Evolutionary conservation across 2,329 filamentous ascomycete genomes (phyloP), one percentile per base, ranked within the genome.

Genomic region (Apiospora koreana): DNA sequence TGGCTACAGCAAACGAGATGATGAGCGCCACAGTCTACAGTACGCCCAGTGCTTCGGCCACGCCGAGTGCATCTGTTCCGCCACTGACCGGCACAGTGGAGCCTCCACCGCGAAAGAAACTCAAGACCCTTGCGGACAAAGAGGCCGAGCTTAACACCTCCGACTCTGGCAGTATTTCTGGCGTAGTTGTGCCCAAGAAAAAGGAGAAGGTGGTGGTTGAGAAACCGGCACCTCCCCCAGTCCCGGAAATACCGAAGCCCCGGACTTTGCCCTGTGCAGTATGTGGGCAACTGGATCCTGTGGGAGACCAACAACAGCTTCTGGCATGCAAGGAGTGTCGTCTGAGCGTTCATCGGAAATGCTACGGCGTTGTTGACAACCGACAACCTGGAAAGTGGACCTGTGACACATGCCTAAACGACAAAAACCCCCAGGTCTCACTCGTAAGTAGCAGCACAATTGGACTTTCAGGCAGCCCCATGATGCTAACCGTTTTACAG

Each of bases 331-430:
- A 90, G 66, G 94, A 97, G 77, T 99, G 96, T 80, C 92, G 94
- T 68, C 83, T 99, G 80, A 94, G 94, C 3, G 95, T 98, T 31
- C 96, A 99, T 81, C 92, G 93, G 69, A 90, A 90, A 72, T 99
- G 96, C 81, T 99, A 98, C 78, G 96, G 96, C n/a, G 87, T 98
- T 42, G 74, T 88, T 48, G 89, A 92, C 64, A 90, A 92, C 70
- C 89, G 93, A 54, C 87, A 86, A 69, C 87, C 89, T 42, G 88
- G 87, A 62, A 97, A 97, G 81, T 99, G 96, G 96, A 89, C 92
- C 50, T 99, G 96, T 80, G 96, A 98, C 81, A 97, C 95, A 88
- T 99, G 96, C 81, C 86, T 91, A 46, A 99, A 99, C 78, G 96
- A 99, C 79, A 94, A 94, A 79, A 95, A 92, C 76, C 94, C 95